Evolutionary conservation across 78 protist genomes (phyloP).

Genomic region (Pelomyxa schiedti): DNA sequence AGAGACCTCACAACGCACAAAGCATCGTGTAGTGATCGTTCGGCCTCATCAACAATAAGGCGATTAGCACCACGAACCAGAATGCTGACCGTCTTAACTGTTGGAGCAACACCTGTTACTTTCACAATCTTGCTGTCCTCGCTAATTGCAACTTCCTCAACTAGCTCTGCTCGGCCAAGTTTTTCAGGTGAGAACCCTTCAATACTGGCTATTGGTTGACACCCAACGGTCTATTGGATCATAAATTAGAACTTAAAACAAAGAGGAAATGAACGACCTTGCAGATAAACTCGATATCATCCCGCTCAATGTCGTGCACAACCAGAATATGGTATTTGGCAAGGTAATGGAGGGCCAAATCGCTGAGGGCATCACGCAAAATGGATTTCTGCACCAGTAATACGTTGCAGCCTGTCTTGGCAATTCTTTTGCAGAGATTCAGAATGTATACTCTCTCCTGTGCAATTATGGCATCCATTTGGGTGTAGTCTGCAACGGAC

Average conservation of each 20-base stretch:
- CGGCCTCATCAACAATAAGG: constrained; percentile 90
- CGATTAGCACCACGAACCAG: constrained; percentile 88
- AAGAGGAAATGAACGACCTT: constrained; percentile 19
- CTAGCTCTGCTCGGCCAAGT: constrained; percentile 85
- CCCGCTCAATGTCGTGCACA: constrained; percentile 93
- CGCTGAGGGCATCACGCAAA: constrained; percentile 92
- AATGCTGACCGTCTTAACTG: constrained; percentile 83
- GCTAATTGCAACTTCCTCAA: constrained; percentile 73
- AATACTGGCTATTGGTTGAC: constrained; percentile 84
- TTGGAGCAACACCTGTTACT: constrained; percentile 77
- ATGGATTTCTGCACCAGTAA: constrained; percentile 94
- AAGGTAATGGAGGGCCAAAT: constrained; percentile 85
- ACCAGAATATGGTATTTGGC: constrained; percentile 93
- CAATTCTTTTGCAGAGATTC: constrained; percentile 81
- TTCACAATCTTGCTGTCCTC: constrained; percentile 71
- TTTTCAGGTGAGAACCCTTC: constrained; percentile 83
- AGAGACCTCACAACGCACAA: constrained; percentile 97
- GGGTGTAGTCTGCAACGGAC: constrained; percentile 72
- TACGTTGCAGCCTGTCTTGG: constrained; percentile 92
- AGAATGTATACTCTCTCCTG: constrained; percentile 91
- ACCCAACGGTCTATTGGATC: constrained; percentile 70
- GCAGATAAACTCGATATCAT: constrained; percentile 93
- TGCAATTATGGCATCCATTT: constrained; percentile 87
- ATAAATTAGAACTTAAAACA: neutral
- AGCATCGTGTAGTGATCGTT: constrained; percentile 98